Evolutionary conservation across 805 yeast genomes (phyloP), one percentile per base, ranked within the genome.

Genomic region (Starmera dryadoides): DNA sequence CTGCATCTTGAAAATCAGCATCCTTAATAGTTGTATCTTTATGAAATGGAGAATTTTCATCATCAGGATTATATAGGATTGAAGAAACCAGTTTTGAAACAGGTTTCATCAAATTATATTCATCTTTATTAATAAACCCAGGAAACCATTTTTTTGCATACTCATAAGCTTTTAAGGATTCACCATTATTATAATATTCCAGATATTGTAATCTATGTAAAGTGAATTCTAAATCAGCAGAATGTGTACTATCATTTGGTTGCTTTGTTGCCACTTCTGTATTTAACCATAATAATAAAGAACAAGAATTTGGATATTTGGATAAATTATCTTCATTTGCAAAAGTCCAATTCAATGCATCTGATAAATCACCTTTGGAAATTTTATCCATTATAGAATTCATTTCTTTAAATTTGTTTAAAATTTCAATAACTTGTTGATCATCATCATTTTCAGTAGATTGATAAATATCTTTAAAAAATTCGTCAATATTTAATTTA

Each of bases 281-380:
- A 38, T 3, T 53, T 47, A 25, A 33, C 15, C 44, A 55, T 41
- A 10, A 48, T 51, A 11, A 48, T 42, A 21, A 58, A 32, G 4
- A 48, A 35, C 26, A 47, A 55, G 30, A 59, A 30, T 30, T 30
- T 16, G n/a, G 11, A 3, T 3, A 17, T 14, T 30, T 14, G 17
- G 57, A 44, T 20, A 34, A 31, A 4, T 52, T 43, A n/a, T 33
- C 38, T 16, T 48, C 44, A 31, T 62, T 51, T 6, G 42, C 35
- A 6, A 47, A 40, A 23, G 68, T 64, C 85, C 85, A 79, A 2
- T 55, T 56, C 22, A 73, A 66, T 12, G 83, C 81, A 6, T 69
- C 63, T 5, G 47, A 50, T 21, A 71, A 49, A 38, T 74, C 56
- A 3, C 63, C 59, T 3, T 53, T 38, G 21, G 55, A 55, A 18